Percentiles rank a stretch among this genome's conserved stretches.
Conservation (phyloP, 257 asterid species). For the Nicotiana otophora region DNA sequence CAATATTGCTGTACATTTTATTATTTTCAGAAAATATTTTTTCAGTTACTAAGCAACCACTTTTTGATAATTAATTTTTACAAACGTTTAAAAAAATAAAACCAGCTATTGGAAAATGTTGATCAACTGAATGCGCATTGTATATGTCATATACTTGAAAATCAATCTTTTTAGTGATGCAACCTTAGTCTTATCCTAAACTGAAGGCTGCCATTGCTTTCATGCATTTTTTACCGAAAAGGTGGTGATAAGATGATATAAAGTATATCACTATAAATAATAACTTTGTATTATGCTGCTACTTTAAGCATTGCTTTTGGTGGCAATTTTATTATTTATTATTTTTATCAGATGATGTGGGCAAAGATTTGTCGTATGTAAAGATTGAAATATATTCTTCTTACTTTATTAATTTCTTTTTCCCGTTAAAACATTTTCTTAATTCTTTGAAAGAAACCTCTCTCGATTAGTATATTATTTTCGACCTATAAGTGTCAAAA, state of each 20-base stretch:
- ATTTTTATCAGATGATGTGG: background rate
- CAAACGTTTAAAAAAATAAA: background rate
- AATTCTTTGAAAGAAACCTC: background rate
- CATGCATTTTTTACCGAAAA: constrained; percentile 5
- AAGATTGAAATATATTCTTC: background rate
- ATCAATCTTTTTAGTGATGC: background rate
- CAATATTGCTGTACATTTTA: too few relatives aligned
- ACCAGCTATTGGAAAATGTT: background rate
- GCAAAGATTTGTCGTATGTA: background rate
- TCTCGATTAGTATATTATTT: background rate
- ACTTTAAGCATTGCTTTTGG: background rate
- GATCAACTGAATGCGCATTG: background rate
- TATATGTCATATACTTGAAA: background rate
- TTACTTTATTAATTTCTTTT: background rate
- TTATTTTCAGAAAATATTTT: background rate
- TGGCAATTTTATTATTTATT: background rate
- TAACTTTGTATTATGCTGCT: background rate
- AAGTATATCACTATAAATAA: background rate
- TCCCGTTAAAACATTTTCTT: background rate
- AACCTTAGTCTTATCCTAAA: constrained; percentile 10
- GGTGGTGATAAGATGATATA: constrained; percentile 10
- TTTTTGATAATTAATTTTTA: background rate
- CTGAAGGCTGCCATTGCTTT: constrained; percentile 12
- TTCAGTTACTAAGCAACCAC: background rate
- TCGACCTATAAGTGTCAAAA: background rate